A percentile compares a stretch with the other conserved stretches of the same genome.
Evolutionary conservation across 2,329 filamentous ascomycete species (phyloP).

Genomic region (Arthrinium phaeospermum): DNA sequence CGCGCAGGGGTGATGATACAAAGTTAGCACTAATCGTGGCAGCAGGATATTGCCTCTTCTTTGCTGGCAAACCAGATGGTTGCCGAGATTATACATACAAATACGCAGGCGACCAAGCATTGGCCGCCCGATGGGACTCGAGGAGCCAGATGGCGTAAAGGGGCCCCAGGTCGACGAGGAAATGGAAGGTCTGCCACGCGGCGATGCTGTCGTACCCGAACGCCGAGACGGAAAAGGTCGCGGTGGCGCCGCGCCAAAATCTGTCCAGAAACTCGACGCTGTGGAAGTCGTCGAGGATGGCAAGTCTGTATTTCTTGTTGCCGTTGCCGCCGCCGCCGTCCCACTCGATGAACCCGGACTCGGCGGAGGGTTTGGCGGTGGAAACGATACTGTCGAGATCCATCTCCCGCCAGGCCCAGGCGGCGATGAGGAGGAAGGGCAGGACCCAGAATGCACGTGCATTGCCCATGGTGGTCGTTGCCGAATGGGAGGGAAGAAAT

Average conservation of each 20-base stretch:
- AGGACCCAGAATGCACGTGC: not conserved
- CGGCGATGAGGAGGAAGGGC: not conserved
- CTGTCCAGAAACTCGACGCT: conserved; percentile 26
- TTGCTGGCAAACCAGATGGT: conserved; percentile 24
- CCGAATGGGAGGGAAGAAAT: too few species aligned
- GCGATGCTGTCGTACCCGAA: conserved; percentile 28
- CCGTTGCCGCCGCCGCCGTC: conserved; percentile 11
- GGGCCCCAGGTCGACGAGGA: conserved; percentile 32
- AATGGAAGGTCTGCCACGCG: conserved; percentile 34
- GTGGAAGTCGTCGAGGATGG: conserved; percentile 29
- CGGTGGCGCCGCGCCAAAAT: conserved; percentile 27
- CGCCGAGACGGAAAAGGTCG: conserved; percentile 29
- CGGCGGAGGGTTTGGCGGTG: too few species aligned
- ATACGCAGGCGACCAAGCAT: conserved; percentile 28
- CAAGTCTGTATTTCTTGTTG: conserved; percentile 24
- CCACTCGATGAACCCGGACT: too few species aligned
- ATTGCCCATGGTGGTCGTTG: too few species aligned
- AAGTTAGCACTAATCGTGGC: not conserved
- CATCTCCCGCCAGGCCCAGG: not conserved
- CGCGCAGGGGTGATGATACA: not conserved
- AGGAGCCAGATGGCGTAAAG: conserved; percentile 33
- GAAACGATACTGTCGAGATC: too few species aligned
- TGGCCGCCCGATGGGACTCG: conserved; percentile 29
- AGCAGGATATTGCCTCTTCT: not conserved
- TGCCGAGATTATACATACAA: conserved; percentile 26